Conservation (phyloP, 371 early-diverging fungal genomes). For the Smittium culicis region DNA sequence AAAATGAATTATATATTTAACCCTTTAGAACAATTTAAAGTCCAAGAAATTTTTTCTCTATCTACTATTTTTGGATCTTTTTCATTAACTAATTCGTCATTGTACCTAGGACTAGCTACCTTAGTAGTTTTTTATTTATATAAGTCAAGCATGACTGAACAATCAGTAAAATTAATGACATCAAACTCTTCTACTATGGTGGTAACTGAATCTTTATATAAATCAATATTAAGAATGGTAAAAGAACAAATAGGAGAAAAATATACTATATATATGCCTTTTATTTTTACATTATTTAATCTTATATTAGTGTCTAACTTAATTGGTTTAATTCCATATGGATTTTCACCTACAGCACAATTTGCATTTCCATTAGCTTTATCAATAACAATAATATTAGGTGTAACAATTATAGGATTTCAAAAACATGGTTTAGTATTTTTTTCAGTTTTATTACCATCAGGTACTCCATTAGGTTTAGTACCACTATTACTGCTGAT, state of each 20-base stretch:
- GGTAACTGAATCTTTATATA: conserved; percentile 33
- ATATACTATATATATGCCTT: conserved; percentile 44
- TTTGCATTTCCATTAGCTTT: conserved; percentile 44
- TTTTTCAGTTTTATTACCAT: conserved; percentile 43
- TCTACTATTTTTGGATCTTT: conserved; percentile 28
- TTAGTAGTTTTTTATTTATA: conserved; percentile 27
- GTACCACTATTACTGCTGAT: conserved; percentile 39
- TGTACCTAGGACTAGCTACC: conserved; percentile 29
- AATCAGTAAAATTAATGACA: conserved; percentile 24
- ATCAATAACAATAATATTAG: conserved; percentile 39
- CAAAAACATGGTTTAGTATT: conserved; percentile 40
- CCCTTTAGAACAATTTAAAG: conserved; percentile 27
- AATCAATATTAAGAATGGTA: conserved; percentile 33
- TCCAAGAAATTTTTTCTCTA: conserved; percentile 14
- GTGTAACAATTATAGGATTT: conserved; percentile 43
- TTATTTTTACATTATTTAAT: conserved; percentile 43
- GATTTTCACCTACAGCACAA: conserved; percentile 46
- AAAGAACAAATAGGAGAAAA: conserved; percentile 39
- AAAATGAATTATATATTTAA: conserved; percentile 27
- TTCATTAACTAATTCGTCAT: conserved; percentile 32
- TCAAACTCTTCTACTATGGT: conserved; percentile 29
- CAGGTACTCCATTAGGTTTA: conserved; percentile 47
- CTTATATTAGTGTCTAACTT: conserved; percentile 44
- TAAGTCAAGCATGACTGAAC: conserved; percentile 30
- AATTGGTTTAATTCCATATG: conserved; percentile 43